A percentile compares a stretch with the other conserved stretches of the same genome.
Evolutionary conservation across 1,284 basidiomycete species (phyloP).

Genomic region (Flammula alnicola): DNA sequence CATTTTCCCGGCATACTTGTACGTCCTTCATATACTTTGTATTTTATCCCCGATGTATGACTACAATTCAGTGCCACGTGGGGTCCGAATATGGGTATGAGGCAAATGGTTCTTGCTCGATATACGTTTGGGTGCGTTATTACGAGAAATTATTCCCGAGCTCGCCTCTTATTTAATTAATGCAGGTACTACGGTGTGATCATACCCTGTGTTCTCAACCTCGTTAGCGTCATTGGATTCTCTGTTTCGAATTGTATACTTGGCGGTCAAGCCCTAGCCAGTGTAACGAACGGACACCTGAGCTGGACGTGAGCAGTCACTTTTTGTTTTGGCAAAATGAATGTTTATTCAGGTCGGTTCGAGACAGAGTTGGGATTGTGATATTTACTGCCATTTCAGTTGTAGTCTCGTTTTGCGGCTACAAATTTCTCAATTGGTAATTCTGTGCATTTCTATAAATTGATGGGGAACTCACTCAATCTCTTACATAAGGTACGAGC

Average conservation of each 20-base stretch:
- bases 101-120: conserved; percentile 81
- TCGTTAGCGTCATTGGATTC: conserved; percentile 69
- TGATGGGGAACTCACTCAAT: neutral
- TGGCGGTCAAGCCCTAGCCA: conserved; percentile 77
- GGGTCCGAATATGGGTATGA: conserved; percentile 81
- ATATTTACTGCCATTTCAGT: conserved; percentile 81
- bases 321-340: neutral
- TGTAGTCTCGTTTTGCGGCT: conserved; percentile 81
- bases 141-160: neutral
- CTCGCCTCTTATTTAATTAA: neutral
- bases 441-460: neutral
- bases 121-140: conserved; percentile 68
- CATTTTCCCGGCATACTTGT: conserved; percentile 42
- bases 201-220: conserved; percentile 65
- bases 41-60: neutral
- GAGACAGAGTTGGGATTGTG: conserved; percentile 82
- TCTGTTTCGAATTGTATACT: conserved; percentile 78
- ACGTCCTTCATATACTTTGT: conserved; percentile 13
- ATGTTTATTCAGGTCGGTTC: neutral
- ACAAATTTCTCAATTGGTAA: conserved; percentile 69
- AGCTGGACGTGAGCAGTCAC: conserved; percentile 62
- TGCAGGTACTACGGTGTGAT: conserved; percentile 68
- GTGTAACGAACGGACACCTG: conserved; percentile 65
- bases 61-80: conserved; percentile 50
- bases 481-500: conserved; percentile 60